phyloP scores from a whole-genome alignment of 2,329 filamentous ascomycete genomes.

The Aspergillus novoparasiticus region DNA sequence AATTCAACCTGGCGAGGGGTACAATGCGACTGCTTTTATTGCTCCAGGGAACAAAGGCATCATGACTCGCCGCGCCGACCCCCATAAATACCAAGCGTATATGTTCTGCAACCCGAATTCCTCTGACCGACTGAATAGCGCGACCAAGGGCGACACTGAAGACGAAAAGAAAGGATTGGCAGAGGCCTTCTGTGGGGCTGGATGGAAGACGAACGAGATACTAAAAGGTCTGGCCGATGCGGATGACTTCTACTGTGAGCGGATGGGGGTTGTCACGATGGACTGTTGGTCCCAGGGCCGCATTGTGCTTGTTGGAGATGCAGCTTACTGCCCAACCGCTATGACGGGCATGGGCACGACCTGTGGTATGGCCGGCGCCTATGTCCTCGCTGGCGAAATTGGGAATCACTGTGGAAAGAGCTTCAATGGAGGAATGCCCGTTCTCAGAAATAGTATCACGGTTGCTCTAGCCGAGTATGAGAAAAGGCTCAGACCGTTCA shows the following conservation, averaged over 20 bases:
- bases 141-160: slow-evolving; percentile 33
- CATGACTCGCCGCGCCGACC: slow-evolving; percentile 45
- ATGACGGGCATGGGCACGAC: slow-evolving; percentile 41
- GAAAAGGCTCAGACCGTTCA: slow-evolving; percentile 47
- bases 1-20: slow-evolving; percentile 33
- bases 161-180: slow-evolving; percentile 45
- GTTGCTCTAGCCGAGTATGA: slow-evolving; percentile 43
- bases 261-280: slow-evolving; percentile 50
- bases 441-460: slow-evolving; percentile 35
- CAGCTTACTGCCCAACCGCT: slow-evolving; percentile 36
- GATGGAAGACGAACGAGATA: slow-evolving; percentile 50
- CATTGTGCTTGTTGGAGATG: slow-evolving; percentile 44
- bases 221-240: slow-evolving; percentile 44
- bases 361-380: slow-evolving; percentile 45
- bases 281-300: slow-evolving; percentile 50
- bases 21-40: slow-evolving; percentile 42
- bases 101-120: slow-evolving; percentile 31
- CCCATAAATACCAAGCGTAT: slow-evolving; percentile 43
- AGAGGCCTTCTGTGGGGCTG: slow-evolving; percentile 45
- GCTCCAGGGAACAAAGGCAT: slow-evolving; percentile 41
- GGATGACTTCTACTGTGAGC: slow-evolving; percentile 52
- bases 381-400: slow-evolving; percentile 58
- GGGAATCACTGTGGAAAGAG: slow-evolving; percentile 24
- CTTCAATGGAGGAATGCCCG: slow-evolving; percentile 10
- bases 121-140: slow-evolving; percentile 29